Evolutionary conservation across 768 basidiomycete species (phyloP), one percentile per base, ranked within the genome.

Genomic region (Rhizopogon roseolus): DNA sequence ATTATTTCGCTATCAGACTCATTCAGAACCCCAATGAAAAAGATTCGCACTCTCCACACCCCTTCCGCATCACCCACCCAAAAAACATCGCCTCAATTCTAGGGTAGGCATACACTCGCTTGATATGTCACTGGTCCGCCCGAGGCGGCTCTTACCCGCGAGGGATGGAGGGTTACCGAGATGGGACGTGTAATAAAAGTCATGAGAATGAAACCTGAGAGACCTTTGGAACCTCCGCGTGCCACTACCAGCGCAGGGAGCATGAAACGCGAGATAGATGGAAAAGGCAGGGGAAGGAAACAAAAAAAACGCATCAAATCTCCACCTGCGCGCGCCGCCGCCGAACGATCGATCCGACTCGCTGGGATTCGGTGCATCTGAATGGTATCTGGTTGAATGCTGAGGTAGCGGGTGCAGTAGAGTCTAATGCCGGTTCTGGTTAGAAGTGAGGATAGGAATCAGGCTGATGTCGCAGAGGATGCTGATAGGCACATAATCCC

Each of bases 111-210:
- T 70, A 4, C 75, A 82, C 41, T 79, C 86, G 0, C 57, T 70
- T 16, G 85, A 88, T 58, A 89, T 92, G 83, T 73, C 80, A 0
- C 76, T 81, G 22, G 74, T 83, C 17, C 86, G 0, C 76, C 76
- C 0, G 79, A 81, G 56, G 86, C 81, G 41, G 84, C 73, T 6
- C 65, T 66, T 6, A 61, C 63, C 13, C 80, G 78, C 6, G 66
- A 71, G 0, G 86, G 85, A 6, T 93, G 92, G 92, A 79, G 78
- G 49, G 79, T 82, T 41, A 88, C 88, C 0, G 68, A 82, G 3
- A 77, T 85, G 3, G 85, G 86, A 0, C 78, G 87, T 10, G 70
- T 90, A 14, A 72, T 90, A 6, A 75, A 78, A 4, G 84, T 86
- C 2, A 71, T 89, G 58, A 77, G 81, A 39, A 89, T 90, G 80